These are phyloP conservation scores for Fonsecaea monophora DNA, from an alignment of 2,329 filamentous ascomycete species.

Conservation along the genomic window DNA sequence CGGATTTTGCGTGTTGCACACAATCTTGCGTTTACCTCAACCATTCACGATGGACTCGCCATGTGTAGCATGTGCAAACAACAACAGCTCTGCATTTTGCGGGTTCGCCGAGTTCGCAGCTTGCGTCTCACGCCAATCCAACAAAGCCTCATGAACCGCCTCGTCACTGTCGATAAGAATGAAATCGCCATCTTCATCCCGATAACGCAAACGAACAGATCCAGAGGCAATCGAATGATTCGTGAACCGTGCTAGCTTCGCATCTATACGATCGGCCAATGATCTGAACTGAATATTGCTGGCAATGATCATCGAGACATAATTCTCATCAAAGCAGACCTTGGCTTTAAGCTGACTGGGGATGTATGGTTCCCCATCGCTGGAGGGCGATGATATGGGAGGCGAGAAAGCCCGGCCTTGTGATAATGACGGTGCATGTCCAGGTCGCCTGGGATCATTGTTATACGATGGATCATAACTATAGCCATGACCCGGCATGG, in stretches of 20 bases:
- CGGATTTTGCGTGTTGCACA: background rate
- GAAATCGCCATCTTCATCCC: conserved; percentile 89
- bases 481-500: conserved; percentile 35
- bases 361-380: conserved; percentile 53
- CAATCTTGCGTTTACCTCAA: conserved; percentile 5
- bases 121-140: conserved; percentile 86
- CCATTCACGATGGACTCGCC: conserved; percentile 22
- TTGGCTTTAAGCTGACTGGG: conserved; percentile 91
- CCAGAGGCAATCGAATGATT: conserved; percentile 82
- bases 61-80: conserved; percentile 36
- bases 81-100: conserved; percentile 37
- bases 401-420: conserved; percentile 47
- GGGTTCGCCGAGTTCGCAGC: conserved; percentile 59
- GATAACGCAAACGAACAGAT: conserved; percentile 84
- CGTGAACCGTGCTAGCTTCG: conserved; percentile 87
- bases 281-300: conserved; percentile 95
- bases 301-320: conserved; percentile 92
- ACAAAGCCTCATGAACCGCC: conserved; percentile 93
- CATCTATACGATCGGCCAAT: conserved; percentile 92
- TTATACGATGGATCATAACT: conserved; percentile 38
- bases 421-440: conserved; percentile 36
- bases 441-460: conserved; percentile 31
- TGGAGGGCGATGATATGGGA: conserved; percentile 35
- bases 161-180: conserved; percentile 95
- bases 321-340: conserved; percentile 89